Evolutionary conservation across 768 basidiomycete species (phyloP).

Genomic region (Pholiota conissans): DNA sequence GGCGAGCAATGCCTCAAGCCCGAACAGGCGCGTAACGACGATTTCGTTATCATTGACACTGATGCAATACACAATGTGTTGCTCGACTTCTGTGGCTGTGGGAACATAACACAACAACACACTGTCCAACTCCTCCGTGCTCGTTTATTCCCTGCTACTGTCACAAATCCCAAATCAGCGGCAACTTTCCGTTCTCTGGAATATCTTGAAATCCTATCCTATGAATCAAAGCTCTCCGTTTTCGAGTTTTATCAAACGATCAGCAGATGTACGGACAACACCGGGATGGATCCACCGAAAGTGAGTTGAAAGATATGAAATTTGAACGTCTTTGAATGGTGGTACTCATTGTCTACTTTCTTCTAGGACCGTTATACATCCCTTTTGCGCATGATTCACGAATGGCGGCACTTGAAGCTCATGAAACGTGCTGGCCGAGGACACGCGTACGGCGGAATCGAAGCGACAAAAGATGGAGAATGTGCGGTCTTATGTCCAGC

Average conservation of each 20-base stretch:
- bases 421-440: conserved; percentile 8
- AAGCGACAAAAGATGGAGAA: conserved; percentile 2
- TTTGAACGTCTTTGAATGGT: no score
- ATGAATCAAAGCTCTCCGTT: conserved; percentile 30
- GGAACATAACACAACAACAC: background rate
- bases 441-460: background rate
- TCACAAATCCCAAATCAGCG: conserved; percentile 23
- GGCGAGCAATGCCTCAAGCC: background rate
- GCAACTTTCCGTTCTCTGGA: conserved; percentile 30
- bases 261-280: conserved; percentile 28
- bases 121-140: conserved; percentile 31
- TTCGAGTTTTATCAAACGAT: conserved; percentile 32
- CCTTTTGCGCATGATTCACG: conserved; percentile 2
- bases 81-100: conserved; percentile 31
- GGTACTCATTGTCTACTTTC: no score
- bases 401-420: conserved; percentile 5
- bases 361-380: conserved; percentile 6
- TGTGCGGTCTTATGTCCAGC: conserved; percentile 11
- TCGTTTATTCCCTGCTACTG: conserved; percentile 30
- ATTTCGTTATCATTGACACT: conserved; percentile 25
- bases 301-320: no score
- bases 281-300: conserved; percentile 12
- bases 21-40: background rate
- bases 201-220: conserved; percentile 29
- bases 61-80: conserved; percentile 25